A percentile compares a stretch with the other conserved stretches of the same genome.
These are phyloP conservation scores for Phaffomyces thermotolerans DNA, from an alignment of 805 yeast genomes.

Conservation along the genomic window DNA sequence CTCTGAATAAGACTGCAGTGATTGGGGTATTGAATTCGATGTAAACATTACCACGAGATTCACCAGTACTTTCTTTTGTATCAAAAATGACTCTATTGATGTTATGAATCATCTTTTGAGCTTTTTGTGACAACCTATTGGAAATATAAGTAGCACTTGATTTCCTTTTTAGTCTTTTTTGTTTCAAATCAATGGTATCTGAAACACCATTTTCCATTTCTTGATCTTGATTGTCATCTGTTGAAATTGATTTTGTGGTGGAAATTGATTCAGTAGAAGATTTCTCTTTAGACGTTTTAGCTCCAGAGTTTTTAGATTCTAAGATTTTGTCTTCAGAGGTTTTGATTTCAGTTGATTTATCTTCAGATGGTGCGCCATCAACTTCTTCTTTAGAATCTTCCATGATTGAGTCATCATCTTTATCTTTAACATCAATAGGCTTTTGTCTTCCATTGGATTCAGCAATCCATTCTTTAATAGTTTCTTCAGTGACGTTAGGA, in stretches of 20 bases:
- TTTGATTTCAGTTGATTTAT: too few species aligned
- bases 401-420: background rate
- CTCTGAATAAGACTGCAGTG: conserved; percentile 12
- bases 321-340: too few species aligned
- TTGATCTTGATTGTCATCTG: too few species aligned
- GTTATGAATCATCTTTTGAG: conserved; percentile 3
- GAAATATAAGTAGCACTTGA: conserved; percentile 3
- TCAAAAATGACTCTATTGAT: conserved; percentile 9
- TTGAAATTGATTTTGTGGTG: too few species aligned
- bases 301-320: too few species aligned
- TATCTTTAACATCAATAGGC: background rate
- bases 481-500: conserved; percentile 10
- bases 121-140: conserved; percentile 4
- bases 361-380: background rate
- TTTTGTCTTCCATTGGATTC: background rate
- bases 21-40: conserved; percentile 10
- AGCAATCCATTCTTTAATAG: conserved; percentile 12
- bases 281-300: too few species aligned
- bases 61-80: conserved; percentile 13
- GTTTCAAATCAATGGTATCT: background rate
- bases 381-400: background rate
- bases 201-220: too few species aligned
- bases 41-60: conserved; percentile 15
- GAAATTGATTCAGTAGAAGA: too few species aligned
- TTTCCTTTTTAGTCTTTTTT: background rate